These are phyloP conservation scores for Diaporthe caulivora DNA, from an alignment of 2,329 filamentous ascomycete species.

Conservation along the genomic window DNA sequence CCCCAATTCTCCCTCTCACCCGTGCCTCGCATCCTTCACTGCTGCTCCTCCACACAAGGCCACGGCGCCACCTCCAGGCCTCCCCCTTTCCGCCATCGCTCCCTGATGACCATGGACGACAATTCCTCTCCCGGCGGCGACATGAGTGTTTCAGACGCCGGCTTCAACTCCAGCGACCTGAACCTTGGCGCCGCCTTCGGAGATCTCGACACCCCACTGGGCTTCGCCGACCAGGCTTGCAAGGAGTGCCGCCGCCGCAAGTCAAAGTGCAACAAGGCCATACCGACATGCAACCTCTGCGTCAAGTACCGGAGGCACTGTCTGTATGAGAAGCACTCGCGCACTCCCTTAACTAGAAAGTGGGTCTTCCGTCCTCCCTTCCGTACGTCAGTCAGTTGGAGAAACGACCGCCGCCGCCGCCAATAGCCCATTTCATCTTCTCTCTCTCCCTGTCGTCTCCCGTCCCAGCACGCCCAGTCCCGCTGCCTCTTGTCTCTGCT, in stretches of 20 bases:
- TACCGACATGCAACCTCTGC: constrained; percentile 56
- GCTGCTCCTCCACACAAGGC: constrained; percentile 11
- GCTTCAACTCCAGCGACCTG: constrained; percentile 32
- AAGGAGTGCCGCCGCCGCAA: constrained; percentile 57
- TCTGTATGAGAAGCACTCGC: constrained; percentile 61
- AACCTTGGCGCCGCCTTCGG: constrained; percentile 39
- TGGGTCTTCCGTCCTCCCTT: constrained; percentile 44
- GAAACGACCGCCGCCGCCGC: background rate
- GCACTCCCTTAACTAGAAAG: constrained; percentile 61
- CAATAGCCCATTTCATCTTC: background rate
- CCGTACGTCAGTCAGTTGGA: constrained; percentile 25
- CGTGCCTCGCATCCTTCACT: background rate
- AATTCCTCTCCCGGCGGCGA: constrained; percentile 33
- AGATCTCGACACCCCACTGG: constrained; percentile 40
- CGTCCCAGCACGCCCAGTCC: background rate
- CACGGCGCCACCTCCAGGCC: constrained; percentile 1
- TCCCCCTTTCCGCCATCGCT: background rate
- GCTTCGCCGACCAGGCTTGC: constrained; percentile 50
- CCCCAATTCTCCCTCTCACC: constrained; percentile 23
- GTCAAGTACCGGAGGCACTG: constrained; percentile 59
- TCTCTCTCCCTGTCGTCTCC: constrained; percentile 1
- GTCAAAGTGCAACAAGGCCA: constrained; percentile 53
- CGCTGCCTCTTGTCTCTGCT: background rate
- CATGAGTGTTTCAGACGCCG: constrained; percentile 36
- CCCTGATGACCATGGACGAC: constrained; percentile 37